These are phyloP conservation scores for Phytopythium chamaehyphon DNA, from an alignment of 352 stramenopile species.

Conservation along the genomic window DNA sequence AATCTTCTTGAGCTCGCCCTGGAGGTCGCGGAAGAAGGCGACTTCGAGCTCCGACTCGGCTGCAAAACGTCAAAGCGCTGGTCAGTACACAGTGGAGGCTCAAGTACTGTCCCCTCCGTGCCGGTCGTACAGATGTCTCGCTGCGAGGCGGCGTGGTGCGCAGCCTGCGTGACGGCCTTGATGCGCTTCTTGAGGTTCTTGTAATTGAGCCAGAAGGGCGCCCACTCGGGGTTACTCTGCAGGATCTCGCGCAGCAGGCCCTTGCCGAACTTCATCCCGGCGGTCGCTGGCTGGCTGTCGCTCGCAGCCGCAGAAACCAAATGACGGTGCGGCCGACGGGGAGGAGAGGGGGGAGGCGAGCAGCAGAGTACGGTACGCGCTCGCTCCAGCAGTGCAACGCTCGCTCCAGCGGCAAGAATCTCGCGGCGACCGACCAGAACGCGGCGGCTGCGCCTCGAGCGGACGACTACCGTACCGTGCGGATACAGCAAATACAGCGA, in stretches of 20 bases:
- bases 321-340: neutral
- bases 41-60: slow-evolving; percentile 69
- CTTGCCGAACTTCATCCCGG: slow-evolving; percentile 85
- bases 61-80: slow-evolving; percentile 15
- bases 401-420: too few relatives aligned
- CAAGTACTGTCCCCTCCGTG: neutral
- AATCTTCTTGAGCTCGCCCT: slow-evolving; percentile 77
- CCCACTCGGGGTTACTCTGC: slow-evolving; percentile 77
- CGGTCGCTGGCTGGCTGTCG: too few relatives aligned
- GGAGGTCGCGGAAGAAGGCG: slow-evolving; percentile 74
- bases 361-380: too few relatives aligned
- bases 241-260: slow-evolving; percentile 60
- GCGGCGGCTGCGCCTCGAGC: too few relatives aligned
- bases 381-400: too few relatives aligned
- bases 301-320: neutral
- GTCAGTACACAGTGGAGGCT: neutral
- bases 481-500: too few relatives aligned
- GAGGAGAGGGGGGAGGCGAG: neutral
- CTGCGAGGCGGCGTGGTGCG: slow-evolving; percentile 28
- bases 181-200: slow-evolving; percentile 85
- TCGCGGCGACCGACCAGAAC: too few relatives aligned
- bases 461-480: too few relatives aligned
- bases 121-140: slow-evolving; percentile 41
- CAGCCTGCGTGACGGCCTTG: slow-evolving; percentile 56
- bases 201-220: slow-evolving; percentile 87